Percentiles rank a stretch among this genome's conserved stretches.
Conservation (phyloP, 805 yeast genomes). For the Schwanniomyces pseudopolymorphus region DNA sequence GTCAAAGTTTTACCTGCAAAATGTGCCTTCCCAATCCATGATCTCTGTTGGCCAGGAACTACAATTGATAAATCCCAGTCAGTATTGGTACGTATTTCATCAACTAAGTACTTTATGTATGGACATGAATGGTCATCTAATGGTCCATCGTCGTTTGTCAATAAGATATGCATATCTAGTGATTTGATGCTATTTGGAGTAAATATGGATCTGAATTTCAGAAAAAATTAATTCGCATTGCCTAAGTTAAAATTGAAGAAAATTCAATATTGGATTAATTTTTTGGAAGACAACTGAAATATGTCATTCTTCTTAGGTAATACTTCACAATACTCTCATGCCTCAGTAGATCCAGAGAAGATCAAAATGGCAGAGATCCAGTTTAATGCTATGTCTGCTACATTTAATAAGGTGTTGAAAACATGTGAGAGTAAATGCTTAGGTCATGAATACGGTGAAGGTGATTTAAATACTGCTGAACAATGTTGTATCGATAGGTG, state of each 20-base stretch:
- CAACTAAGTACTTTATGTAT: slow-evolving; percentile 77
- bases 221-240: neutral
- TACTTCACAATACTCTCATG: slow-evolving; percentile 39
- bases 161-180: slow-evolving; percentile 44
- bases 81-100: slow-evolving; percentile 60
- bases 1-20: slow-evolving; percentile 71
- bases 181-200: neutral
- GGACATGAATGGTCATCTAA: slow-evolving; percentile 78
- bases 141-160: slow-evolving; percentile 97
- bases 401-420: slow-evolving; percentile 56
- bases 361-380: slow-evolving; percentile 66
- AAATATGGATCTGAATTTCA: neutral
- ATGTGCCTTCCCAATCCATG: slow-evolving; percentile 98
- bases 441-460: slow-evolving; percentile 81
- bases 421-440: slow-evolving; percentile 78
- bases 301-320: slow-evolving; percentile 68
- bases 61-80: slow-evolving; percentile 85
- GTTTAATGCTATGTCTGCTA: slow-evolving; percentile 59
- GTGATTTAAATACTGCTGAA: slow-evolving; percentile 84
- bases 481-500: slow-evolving; percentile 81
- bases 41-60: slow-evolving; percentile 81
- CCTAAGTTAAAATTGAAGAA: neutral
- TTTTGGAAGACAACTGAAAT: neutral
- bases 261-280: neutral
- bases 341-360: slow-evolving; percentile 59